Evolutionary conservation across 257 asterid genomes (phyloP).

Genomic region (Thymus mandschuricus): DNA sequence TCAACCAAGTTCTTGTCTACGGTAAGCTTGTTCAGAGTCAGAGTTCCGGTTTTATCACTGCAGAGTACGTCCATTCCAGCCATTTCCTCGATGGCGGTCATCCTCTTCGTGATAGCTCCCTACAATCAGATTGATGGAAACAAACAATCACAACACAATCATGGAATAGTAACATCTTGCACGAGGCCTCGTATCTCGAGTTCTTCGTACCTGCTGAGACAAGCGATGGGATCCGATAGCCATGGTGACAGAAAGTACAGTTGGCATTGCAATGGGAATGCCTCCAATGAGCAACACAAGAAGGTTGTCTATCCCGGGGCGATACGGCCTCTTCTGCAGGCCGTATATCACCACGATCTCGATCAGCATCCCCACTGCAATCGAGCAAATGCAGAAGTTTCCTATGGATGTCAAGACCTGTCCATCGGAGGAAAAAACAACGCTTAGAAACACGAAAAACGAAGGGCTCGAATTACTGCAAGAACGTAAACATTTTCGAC

Average conservation of each 20-base stretch:
- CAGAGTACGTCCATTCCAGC: constrained; percentile 93
- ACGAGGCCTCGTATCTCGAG: background rate
- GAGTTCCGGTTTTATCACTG: constrained; percentile 85
- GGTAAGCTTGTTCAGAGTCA: constrained; percentile 71
- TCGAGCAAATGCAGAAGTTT: constrained; percentile 82
- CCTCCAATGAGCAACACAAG: constrained; percentile 78
- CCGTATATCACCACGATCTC: constrained; percentile 64
- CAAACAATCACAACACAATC: background rate
- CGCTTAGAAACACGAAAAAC: background rate
- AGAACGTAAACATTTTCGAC: too few species aligned
- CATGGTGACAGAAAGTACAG: constrained; percentile 81
- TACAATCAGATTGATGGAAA: constrained; percentile 21
- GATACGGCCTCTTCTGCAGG: constrained; percentile 52
- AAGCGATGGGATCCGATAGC: constrained; percentile 84
- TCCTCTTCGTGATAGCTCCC: constrained; percentile 88
- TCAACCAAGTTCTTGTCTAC: constrained; percentile 65
- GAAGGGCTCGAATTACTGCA: background rate
- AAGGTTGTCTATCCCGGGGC: constrained; percentile 67
- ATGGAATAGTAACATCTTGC: background rate
- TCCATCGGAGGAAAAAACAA: background rate
- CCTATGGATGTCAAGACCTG: constrained; percentile 87
- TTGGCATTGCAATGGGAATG: constrained; percentile 88
- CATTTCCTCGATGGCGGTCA: constrained; percentile 91
- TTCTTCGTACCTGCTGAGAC: constrained; percentile 39
- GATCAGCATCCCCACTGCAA: constrained; percentile 59